Evolutionary conservation across 2,329 filamentous ascomycete species (phyloP).

Genomic region (Pyrenophora teres): DNA sequence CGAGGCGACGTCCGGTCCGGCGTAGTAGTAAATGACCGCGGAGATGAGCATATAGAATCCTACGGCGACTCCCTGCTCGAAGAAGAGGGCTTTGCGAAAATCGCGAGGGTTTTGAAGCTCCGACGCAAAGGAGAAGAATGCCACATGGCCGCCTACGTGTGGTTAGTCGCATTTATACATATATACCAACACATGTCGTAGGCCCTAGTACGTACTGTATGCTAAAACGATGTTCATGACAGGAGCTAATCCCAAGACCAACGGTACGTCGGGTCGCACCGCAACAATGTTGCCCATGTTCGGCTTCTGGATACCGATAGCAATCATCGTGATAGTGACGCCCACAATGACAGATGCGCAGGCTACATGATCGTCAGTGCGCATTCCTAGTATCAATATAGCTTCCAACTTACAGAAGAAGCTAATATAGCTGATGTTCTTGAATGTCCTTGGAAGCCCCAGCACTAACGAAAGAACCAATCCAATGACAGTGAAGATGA

Average conservation of each 20-base stretch:
- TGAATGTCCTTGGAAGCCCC: conserved; percentile 66
- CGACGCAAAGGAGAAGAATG: conserved; percentile 69
- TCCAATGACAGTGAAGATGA: conserved; percentile 66
- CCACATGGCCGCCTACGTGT: conserved; percentile 60
- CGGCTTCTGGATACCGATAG: conserved; percentile 60
- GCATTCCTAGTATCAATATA: conserved; percentile 12
- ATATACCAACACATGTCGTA: neutral
- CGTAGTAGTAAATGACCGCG: conserved; percentile 70
- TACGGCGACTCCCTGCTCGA: conserved; percentile 65
- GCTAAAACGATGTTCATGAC: conserved; percentile 70
- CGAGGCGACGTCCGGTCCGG: conserved; percentile 64
- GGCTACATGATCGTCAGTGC: conserved; percentile 44
- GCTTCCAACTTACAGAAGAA: conserved; percentile 55
- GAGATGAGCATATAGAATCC: conserved; percentile 68
- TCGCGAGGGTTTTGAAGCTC: conserved; percentile 66
- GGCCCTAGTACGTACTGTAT: conserved; percentile 55
- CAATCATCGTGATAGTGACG: conserved; percentile 70
- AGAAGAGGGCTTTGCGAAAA: conserved; percentile 65
- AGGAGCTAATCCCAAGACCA: conserved; percentile 35
- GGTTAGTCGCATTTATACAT: neutral
- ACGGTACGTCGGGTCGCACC: conserved; percentile 25
- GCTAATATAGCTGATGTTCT: conserved; percentile 66
- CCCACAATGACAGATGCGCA: conserved; percentile 68
- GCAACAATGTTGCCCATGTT: conserved; percentile 38
- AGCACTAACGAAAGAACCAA: conserved; percentile 62